A percentile compares a stretch with the other conserved stretches of the same genome.
Evolutionary conservation across 306 rosid species (phyloP).

Genomic region (Malus fusca): DNA sequence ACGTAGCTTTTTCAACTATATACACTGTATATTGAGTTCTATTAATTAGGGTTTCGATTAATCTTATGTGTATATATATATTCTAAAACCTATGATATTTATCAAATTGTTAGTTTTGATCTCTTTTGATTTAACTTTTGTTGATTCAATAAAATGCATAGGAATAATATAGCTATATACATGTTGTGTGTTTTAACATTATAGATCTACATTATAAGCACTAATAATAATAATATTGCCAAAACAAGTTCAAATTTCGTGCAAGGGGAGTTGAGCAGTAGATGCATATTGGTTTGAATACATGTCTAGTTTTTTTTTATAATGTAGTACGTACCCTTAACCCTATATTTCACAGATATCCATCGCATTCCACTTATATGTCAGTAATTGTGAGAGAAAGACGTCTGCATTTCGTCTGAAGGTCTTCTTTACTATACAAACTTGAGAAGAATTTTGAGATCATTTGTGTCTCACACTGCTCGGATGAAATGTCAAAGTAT

Average conservation of each 20-base stretch:
- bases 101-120: neutral
- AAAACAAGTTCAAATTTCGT: neutral
- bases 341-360: neutral
- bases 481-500: neutral
- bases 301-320: neutral
- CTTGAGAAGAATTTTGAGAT: neutral
- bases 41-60: neutral
- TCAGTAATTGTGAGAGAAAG: neutral
- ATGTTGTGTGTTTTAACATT: neutral
- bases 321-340: neutral
- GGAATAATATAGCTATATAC: neutral
- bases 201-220: neutral
- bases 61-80: neutral
- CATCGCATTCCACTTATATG: neutral
- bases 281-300: neutral
- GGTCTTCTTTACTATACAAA: neutral
- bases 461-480: neutral
- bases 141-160: neutral
- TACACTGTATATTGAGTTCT: neutral
- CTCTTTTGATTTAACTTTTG: neutral
- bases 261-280: neutral
- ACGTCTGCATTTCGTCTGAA: neutral
- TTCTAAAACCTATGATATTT: neutral
- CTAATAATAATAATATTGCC: neutral
- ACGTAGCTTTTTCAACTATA: neutral